Conservation (phyloP, 1,139 yeast genomes). For the Yamadazyma kanchanaburiensis region DNA sequence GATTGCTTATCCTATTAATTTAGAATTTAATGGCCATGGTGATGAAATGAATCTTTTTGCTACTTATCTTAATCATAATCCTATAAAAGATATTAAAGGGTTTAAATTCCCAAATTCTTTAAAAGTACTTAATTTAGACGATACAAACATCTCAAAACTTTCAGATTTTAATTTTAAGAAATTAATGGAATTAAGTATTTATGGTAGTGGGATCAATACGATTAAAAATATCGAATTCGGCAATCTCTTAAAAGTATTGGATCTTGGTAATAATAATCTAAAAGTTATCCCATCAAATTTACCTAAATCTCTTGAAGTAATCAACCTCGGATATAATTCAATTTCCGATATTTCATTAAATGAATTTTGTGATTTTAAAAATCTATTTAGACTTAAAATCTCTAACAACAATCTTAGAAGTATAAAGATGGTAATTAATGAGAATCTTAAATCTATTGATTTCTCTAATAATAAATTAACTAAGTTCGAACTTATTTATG, state of each 20-base stretch:
- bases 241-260: constrained; percentile 10
- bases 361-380: constrained; percentile 1
- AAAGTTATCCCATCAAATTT: constrained; percentile 5
- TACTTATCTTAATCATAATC: constrained; percentile 18
- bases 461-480: constrained; percentile 8
- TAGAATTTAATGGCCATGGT: constrained; percentile 14
- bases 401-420: constrained; percentile 4
- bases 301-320: constrained; percentile 10
- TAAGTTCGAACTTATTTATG: constrained; percentile 2
- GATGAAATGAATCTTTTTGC: constrained; percentile 14
- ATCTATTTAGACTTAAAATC: constrained; percentile 3
- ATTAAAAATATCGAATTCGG: constrained; percentile 15
- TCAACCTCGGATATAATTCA: constrained; percentile 11
- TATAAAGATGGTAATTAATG: background rate
- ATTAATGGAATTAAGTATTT: constrained; percentile 18
- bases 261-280: constrained; percentile 15
- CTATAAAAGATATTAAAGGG: constrained; percentile 11
- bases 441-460: constrained; percentile 5
- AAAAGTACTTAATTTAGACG: constrained; percentile 19
- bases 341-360: constrained; percentile 4
- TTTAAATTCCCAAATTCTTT: constrained; percentile 16
- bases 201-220: constrained; percentile 17
- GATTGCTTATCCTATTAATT: constrained; percentile 14
- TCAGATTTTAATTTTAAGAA: constrained; percentile 12
- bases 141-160: constrained; percentile 13